Percentiles rank a stretch among this genome's conserved stretches.
Evolutionary conservation across 805 yeast species (phyloP).

Genomic region (Peterozyma xylosa): DNA sequence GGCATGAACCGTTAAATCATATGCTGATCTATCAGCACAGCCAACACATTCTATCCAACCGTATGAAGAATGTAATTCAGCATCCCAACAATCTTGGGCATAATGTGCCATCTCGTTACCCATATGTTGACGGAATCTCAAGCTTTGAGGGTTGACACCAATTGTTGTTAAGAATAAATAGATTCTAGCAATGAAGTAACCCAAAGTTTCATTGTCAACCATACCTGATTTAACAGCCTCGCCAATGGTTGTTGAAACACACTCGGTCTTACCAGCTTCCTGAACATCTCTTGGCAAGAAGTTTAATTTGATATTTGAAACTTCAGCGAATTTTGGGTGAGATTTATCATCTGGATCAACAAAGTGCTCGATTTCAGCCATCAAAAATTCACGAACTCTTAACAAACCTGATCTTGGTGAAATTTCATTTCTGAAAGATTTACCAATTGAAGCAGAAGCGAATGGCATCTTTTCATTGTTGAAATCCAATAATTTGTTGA

Average conservation of each 20-base stretch:
- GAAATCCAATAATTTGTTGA: conserved; percentile 85
- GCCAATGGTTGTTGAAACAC: conserved; percentile 64
- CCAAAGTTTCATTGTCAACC: conserved; percentile 95
- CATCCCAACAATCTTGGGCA: conserved; percentile 99
- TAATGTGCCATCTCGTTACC: conserved; percentile 99
- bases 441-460: conserved; percentile 99
- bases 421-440: conserved; percentile 97
- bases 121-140: conserved; percentile 98
- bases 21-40: conserved; percentile 98
- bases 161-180: conserved; percentile 75
- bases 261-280: conserved; percentile 72
- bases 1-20: conserved; percentile 91
- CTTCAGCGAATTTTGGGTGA: conserved; percentile 74
- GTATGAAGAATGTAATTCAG: conserved; percentile 88
- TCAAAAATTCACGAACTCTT: conserved; percentile 96
- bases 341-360: conserved; percentile 88
- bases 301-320: conserved; percentile 62
- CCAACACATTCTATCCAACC: conserved; percentile 99
- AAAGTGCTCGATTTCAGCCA: conserved; percentile 99
- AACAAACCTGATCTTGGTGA: conserved; percentile 96
- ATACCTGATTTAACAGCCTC: conserved; percentile 84
- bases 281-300: conserved; percentile 87
- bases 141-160: conserved; percentile 78
- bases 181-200: conserved; percentile 94
- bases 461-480: conserved; percentile 97